Conservation (phyloP, 305 asterid species). For the Solanum chacoense region DNA sequence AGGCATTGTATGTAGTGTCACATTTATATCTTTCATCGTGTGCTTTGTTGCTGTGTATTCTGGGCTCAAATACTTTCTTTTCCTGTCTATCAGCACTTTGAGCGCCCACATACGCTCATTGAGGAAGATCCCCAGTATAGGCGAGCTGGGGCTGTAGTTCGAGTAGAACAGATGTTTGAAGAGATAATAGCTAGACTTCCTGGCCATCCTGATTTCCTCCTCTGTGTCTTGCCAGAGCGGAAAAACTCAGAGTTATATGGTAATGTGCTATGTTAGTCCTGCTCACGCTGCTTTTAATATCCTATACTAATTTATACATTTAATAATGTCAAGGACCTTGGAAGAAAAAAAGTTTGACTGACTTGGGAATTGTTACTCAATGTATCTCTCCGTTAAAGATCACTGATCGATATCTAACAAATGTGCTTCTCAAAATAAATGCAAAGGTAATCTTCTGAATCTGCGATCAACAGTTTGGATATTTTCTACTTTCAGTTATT, state of each 20-base stretch:
- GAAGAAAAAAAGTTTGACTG: constrained; percentile 71
- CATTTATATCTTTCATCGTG: background rate
- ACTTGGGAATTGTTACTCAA: constrained; percentile 67
- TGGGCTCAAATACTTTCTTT: constrained; percentile 4
- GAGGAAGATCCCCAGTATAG: constrained; percentile 70
- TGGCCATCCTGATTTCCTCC: constrained; percentile 67
- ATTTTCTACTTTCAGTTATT: constrained; percentile 2
- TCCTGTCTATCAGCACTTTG: constrained; percentile 45
- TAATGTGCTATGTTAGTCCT: constrained; percentile 14
- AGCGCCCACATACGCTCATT: constrained; percentile 69
- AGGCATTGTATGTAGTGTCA: constrained; percentile 67
- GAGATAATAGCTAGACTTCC: constrained; percentile 51
- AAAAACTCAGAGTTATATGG: constrained; percentile 79
- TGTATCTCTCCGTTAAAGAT: constrained; percentile 72
- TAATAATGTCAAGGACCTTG: constrained; percentile 63
- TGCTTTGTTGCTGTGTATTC: background rate
- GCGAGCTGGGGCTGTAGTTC: constrained; percentile 49
- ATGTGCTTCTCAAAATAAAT: constrained; percentile 87
- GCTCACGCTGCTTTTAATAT: background rate
- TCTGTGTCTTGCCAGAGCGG: constrained; percentile 79
- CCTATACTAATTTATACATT: background rate
- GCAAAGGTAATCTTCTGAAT: constrained; percentile 47
- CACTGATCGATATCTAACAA: constrained; percentile 69
- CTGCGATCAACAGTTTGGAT: background rate
- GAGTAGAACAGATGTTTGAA: constrained; percentile 89